Evolutionary conservation across 306 rosid species (phyloP), one percentile per base, ranked within the genome.

Genomic region (Mimosa bimucronata): DNA sequence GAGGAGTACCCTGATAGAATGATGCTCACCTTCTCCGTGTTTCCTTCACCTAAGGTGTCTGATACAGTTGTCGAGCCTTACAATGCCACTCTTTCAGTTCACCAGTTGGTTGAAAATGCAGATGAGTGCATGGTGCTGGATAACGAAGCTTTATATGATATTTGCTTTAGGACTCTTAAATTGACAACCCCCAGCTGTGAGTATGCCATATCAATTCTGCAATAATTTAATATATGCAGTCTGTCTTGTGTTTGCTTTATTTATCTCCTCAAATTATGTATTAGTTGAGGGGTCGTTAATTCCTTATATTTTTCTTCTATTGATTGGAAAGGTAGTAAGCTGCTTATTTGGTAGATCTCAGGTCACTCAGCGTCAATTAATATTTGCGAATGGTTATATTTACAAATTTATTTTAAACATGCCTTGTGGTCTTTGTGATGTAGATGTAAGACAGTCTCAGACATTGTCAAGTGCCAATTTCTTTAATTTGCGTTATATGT

Each of bases 21-120:
- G 91, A 83, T 88, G 91, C 86, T 88, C 18, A 88, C 91, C 5
- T 88, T 88, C 79, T 88, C 91, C 0, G 89, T 88, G 34, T 88
- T 88, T 23, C 89, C 91, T 14, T 88, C 91, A 1, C 91, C 91
- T 0, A 88, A 88, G 79, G 91, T 88, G 19, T 88, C 91, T 3
- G 91, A 88, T 52, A 88, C 91, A 45, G 91, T 88, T 13, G 91
- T 88, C 10, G 89, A 88, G 85, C 91, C 91, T 29, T 88, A 88
- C 34, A 88, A 88, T 79, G 91, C 91, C 28, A 88, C 91, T 46
- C 89, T 88, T 29, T 88, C 91, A 30, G 89, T 88, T 69, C 91
- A 88, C 70, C 91, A 88, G 79, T 74, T 88, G 84, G 91, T 88
- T 69, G 91, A 88, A 82, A 88, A 88, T 65, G 91, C 91, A 40